Base-by-base conservation (phyloP, 1,139 yeast genomes). In the Lodderomyces margitis region DNA sequence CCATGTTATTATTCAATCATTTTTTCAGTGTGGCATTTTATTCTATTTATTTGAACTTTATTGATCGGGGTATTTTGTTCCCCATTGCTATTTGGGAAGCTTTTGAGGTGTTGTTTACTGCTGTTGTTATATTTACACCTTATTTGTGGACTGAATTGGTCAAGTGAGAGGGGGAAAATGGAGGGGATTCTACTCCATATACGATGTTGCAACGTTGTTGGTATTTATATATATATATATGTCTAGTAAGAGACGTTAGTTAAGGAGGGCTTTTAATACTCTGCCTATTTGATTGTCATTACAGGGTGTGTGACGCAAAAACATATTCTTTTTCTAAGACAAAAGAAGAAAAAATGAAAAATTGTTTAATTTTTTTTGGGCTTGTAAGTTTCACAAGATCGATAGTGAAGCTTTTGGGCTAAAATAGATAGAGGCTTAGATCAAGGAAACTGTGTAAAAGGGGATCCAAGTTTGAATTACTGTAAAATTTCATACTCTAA, bases 21-120 rank as follows among this genome's bases (percentile, higher is more conserved):
- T 92, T 92, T 62, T 87, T 88, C 64, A 74, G 85, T 41, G 98
- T 92, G 39, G 98, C 97, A 1, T 79, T 91, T 55, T 91, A 86
- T 61, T 78, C 92, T 7, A 80, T 91, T 43, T 81, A 75, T 57
- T 62, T 83, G 52, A 88, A 91, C 63, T 81, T 87, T 54, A 57
- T 58, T 21, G 80, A 74, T 24, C 74, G 81, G 46, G 96, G 97
- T 1, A 43, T 70, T 0, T 81, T 86, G n/a, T 73, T 85, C 54
- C 95, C 95, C 5, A 38, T 83, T 38, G 92, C 96, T 0, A 46
- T 89, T 16, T 59, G 73, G 46, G 94, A 89, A 60, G 79, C 85
- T 38, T 63, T 88, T 45, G 79, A 81, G 35, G 80, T 87, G 21
- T 61, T 91, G 27, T 63, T 75, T 55, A 84, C 94, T 2, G 96